Base-by-base conservation (phyloP, 805 yeast species). In the Lipomyces mesembrius region DNA sequence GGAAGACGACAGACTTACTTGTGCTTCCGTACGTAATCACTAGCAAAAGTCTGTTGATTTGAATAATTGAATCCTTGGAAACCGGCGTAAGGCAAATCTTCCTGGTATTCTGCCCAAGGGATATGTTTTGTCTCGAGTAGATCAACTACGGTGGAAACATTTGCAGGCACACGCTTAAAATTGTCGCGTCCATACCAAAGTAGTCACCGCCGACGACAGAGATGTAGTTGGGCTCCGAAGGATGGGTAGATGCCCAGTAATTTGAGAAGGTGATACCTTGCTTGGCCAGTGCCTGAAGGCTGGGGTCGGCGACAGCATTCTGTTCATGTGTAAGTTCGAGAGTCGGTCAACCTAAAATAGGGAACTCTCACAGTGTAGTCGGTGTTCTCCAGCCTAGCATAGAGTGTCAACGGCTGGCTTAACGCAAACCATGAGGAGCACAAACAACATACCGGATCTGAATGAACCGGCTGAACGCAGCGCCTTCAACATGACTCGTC, bases 61-160 rank as follows among this genome's bases (percentile, higher is more conserved):
- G 77, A 74, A 76, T 75, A 84, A 75, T 81, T 77, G 77, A 79
- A 81, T 65, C 87, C 87, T 64, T 78, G 74, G 79, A 75, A 84
- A 52, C 85, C 87, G 55, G 86, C 75, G 79, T 83, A 83, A 53
- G 87, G 87, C 78, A 78, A 71, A 73, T 83, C 82, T 76, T 84
- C 85, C 75, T 83, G 82, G 78, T 84, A 84, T 76, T 83, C 84
- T 61, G 80, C 85, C 85, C 86, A 84, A 22, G 85, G 79, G 67
- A 84, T 82, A 29, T 77, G 77, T 72, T 76, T 77, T 63, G 77
- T 75, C 72, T 84, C 85, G 63, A 83, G 75, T 64, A 84, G 76
- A 72, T 84, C 87, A 17, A 79, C 85, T 27, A 84, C 69, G 51
- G 82, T 78, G 49, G 86, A 83, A 54, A 84, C 80, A 74, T 84